Percentiles rank a stretch among this genome's conserved stretches.
Conservation (phyloP, 2,329 filamentous ascomycete genomes). For the Thielaviopsis euricoi region DNA sequence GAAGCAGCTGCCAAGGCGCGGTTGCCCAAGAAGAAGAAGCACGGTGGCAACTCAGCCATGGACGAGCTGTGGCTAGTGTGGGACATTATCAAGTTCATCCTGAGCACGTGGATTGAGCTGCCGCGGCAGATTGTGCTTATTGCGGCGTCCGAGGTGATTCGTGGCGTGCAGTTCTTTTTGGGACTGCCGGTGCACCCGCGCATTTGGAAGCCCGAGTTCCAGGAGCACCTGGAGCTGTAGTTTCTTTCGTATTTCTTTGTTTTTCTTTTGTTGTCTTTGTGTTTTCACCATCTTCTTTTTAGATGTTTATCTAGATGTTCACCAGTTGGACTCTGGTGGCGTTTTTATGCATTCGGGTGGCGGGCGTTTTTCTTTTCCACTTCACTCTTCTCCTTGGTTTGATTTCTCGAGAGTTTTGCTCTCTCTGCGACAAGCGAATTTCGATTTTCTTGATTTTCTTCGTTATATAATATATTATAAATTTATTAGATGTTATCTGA, state of each 20-base stretch:
- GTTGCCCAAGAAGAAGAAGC: slow-evolving; percentile 15
- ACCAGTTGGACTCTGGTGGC: not conserved
- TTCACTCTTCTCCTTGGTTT: too few species aligned
- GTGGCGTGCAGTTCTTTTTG: slow-evolving; percentile 34
- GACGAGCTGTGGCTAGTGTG: slow-evolving; percentile 17
- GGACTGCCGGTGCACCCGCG: slow-evolving; percentile 34
- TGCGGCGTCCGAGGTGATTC: slow-evolving; percentile 26
- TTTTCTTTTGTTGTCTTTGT: too few species aligned
- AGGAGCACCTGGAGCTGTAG: slow-evolving; percentile 30
- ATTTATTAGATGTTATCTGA: not conserved
- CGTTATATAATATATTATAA: not conserved
- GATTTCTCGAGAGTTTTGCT: not conserved
- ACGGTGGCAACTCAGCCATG: slow-evolving; percentile 14
- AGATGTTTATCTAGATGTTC: not conserved
- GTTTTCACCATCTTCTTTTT: not conserved
- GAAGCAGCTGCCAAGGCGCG: slow-evolving; percentile 19
- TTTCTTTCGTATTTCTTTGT: not conserved
- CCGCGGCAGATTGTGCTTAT: slow-evolving; percentile 28
- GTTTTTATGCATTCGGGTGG: not conserved
- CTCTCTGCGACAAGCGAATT: not conserved
- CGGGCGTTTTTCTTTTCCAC: not conserved
- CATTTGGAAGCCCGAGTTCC: slow-evolving; percentile 29
- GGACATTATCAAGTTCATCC: slow-evolving; percentile 15
- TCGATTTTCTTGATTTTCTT: not conserved
- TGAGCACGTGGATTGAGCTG: slow-evolving; percentile 46